phyloP scores from a whole-genome alignment of 2,329 filamentous ascomycete species.

The Ambrosiella cleistominuta region DNA sequence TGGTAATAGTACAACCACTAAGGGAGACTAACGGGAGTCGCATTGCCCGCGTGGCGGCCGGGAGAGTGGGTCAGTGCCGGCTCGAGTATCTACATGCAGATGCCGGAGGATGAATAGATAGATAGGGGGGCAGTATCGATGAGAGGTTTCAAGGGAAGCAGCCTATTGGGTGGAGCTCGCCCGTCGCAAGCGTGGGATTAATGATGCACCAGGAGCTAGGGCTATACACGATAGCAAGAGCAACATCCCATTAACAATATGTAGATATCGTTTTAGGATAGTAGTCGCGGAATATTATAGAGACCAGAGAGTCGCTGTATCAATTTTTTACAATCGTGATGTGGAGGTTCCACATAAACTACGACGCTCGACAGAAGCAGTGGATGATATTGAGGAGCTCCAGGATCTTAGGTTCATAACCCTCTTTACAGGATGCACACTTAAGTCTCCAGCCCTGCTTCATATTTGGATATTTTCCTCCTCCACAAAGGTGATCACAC shows the following conservation, averaged over 20 bases:
- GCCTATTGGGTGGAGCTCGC: background rate
- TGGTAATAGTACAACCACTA: background rate
- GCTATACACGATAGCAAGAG: background rate
- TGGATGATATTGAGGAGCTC: background rate
- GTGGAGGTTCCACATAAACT: background rate
- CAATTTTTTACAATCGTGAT: background rate
- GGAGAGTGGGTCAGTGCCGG: background rate
- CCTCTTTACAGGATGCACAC: background rate
- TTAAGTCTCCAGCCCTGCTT: background rate
- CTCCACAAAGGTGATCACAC: background rate
- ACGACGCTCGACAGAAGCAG: background rate
- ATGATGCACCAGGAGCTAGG: background rate
- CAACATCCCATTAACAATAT: background rate
- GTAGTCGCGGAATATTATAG: background rate
- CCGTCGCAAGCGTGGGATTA: background rate
- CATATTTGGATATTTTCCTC: background rate
- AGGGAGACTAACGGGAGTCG: background rate
- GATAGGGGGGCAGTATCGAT: background rate
- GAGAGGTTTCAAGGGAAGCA: too few species aligned
- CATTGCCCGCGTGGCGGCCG: background rate
- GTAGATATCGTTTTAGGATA: background rate
- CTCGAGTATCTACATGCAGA: background rate
- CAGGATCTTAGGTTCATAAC: background rate
- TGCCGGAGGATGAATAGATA: background rate
- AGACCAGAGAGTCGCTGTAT: background rate